Percentiles rank a stretch among this genome's conserved stretches.
Evolutionary conservation across 495 filamentous ascomycete species (phyloP).

Genomic region (Penicillium dipodomyicola): DNA sequence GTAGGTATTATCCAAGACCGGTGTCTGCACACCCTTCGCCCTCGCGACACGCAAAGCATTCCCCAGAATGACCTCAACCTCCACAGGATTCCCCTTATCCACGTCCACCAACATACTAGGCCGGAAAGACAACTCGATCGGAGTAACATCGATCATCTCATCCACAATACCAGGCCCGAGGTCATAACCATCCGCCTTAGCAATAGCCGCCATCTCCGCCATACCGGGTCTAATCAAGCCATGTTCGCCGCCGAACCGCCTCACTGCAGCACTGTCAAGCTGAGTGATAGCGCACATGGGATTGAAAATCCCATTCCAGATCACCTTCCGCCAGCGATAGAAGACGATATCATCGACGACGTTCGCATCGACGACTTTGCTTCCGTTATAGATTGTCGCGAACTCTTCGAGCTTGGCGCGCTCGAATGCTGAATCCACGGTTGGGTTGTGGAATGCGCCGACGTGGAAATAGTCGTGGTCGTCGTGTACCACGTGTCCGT

Average conservation of each 20-base stretch:
- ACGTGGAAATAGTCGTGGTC: constrained; percentile 17
- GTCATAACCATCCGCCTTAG: constrained; percentile 18
- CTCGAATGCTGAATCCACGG: constrained; percentile 4
- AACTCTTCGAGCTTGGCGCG: constrained; percentile 14
- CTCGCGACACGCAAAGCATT: constrained; percentile 17
- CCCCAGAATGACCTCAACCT: constrained; percentile 20
- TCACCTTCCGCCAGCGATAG: constrained; percentile 19
- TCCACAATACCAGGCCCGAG: constrained; percentile 13
- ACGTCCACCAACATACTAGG: constrained; percentile 21
- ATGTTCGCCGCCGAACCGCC: constrained; percentile 9
- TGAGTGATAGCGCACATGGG: constrained; percentile 19
- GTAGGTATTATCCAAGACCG: constrained; percentile 16
- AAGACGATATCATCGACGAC: constrained; percentile 14
- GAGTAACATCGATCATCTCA: constrained; percentile 11
- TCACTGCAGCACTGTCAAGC: constrained; percentile 16
- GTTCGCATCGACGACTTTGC: constrained; percentile 12
- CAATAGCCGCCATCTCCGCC: constrained; percentile 18
- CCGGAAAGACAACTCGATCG: constrained; percentile 15
- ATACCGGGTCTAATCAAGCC: constrained; percentile 20
- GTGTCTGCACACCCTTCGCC: constrained; percentile 10
- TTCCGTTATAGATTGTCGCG: constrained; percentile 13
- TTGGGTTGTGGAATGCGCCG: constrained; percentile 10
- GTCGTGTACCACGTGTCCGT: constrained; percentile 14
- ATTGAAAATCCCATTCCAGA: constrained; percentile 21
- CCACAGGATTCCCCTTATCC: constrained; percentile 20